These are phyloP conservation scores for Phytophthora pluvialis DNA, from an alignment of 352 stramenopile genomes.

Conservation along the genomic window DNA sequence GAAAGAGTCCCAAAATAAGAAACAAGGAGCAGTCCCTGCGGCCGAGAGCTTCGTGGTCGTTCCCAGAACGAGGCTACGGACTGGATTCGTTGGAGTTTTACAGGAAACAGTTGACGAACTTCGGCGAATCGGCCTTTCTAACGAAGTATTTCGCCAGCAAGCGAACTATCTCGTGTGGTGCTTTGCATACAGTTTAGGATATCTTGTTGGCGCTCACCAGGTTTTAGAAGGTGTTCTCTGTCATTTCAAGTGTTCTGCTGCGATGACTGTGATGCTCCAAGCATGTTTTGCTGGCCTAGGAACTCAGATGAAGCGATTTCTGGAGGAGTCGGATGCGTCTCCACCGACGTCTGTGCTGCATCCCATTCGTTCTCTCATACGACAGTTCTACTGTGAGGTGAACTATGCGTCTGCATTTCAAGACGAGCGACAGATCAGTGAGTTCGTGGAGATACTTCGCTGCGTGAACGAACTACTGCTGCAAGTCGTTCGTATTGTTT, in stretches of 20 bases:
- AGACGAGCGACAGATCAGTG: constrained; percentile 20
- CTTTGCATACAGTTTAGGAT: constrained; percentile 30
- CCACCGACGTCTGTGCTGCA: constrained; percentile 19
- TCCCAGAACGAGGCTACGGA: not conserved
- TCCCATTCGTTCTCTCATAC: constrained; percentile 10
- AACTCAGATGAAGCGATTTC: constrained; percentile 13
- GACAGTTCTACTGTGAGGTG: constrained; percentile 2
- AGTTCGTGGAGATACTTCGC: constrained; percentile 27
- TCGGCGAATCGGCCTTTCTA: constrained; percentile 12
- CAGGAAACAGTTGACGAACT: constrained; percentile 14
- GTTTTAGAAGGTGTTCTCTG: constrained; percentile 14
- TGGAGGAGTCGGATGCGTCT: constrained; percentile 18
- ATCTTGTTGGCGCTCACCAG: constrained; percentile 22
- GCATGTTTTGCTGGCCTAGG: constrained; percentile 7
- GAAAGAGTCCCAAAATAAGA: constrained; percentile 23
- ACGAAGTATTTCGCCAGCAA: constrained; percentile 15
- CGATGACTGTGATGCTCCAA: constrained; percentile 5
- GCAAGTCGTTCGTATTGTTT: constrained; percentile 21
- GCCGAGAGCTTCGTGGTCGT: not conserved
- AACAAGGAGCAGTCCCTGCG: constrained; percentile 1
- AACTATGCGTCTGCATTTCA: constrained; percentile 4
- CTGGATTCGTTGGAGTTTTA: constrained; percentile 23
- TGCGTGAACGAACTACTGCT: constrained; percentile 32
- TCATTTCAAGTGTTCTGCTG: constrained; percentile 2
- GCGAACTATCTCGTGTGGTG: constrained; percentile 21